These are phyloP conservation scores for Chytriomyces sp. DNA, from an alignment of 192 early-diverging fungal species.

Conservation along the genomic window DNA sequence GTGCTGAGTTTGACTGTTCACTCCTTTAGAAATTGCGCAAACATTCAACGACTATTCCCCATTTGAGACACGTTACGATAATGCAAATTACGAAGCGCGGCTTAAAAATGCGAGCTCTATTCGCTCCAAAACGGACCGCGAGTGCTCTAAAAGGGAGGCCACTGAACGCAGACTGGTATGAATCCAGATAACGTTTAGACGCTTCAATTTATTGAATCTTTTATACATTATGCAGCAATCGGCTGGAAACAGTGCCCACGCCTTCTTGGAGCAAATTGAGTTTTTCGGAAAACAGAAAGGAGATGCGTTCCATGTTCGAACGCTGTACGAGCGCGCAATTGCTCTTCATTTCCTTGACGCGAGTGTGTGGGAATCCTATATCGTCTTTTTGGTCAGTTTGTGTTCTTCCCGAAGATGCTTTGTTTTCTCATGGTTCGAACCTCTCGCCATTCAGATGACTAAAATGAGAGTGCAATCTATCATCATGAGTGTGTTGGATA, in stretches of 20 bases:
- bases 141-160: slow-evolving; percentile 48
- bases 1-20: slow-evolving; percentile 25
- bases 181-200: not conserved
- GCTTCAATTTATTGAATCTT: not conserved
- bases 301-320: slow-evolving; percentile 48
- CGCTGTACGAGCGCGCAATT: slow-evolving; percentile 72
- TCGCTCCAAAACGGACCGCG: slow-evolving; percentile 47
- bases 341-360: slow-evolving; percentile 63
- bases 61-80: slow-evolving; percentile 63
- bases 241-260: slow-evolving; percentile 42
- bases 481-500: slow-evolving; percentile 47
- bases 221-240: not conserved
- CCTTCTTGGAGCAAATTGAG: slow-evolving; percentile 63
- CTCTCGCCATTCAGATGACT: slow-evolving; percentile 35
- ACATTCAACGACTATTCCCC: slow-evolving; percentile 69
- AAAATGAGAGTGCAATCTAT: slow-evolving; percentile 47
- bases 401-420: not conserved
- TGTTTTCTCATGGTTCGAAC: not conserved
- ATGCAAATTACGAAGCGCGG: slow-evolving; percentile 58
- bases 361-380: slow-evolving; percentile 71
- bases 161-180: slow-evolving; percentile 63
- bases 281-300: slow-evolving; percentile 49
- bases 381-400: slow-evolving; percentile 59
- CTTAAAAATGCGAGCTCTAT: slow-evolving; percentile 58
- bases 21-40: slow-evolving; percentile 51